Evolutionary conservation across 805 yeast species (phyloP).

Genomic region (Yarrowia bubula): DNA sequence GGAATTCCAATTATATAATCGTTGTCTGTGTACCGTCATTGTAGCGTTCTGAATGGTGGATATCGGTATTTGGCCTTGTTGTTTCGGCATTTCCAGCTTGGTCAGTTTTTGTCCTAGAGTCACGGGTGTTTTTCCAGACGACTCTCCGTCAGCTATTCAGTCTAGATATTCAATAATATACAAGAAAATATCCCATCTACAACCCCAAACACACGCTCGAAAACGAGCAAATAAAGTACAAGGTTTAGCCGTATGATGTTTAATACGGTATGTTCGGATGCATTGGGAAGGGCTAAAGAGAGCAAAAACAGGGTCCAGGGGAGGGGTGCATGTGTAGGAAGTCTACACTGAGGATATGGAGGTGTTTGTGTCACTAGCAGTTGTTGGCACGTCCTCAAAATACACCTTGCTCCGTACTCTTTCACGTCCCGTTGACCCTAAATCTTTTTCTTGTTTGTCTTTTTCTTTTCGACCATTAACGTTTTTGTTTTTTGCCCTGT

Average conservation of each 20-base stretch:
- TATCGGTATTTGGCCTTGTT: background rate
- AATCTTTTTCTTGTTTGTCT: no score
- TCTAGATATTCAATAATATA: no score
- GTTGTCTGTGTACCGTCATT: no score
- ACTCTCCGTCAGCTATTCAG: no score
- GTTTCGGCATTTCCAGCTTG: background rate
- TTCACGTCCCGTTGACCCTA: no score
- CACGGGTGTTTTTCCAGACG: background rate
- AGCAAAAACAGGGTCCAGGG: background rate
- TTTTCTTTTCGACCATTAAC: no score
- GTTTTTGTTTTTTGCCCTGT: no score
- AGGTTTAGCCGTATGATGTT: conserved; percentile 11
- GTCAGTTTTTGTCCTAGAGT: background rate
- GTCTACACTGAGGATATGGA: background rate
- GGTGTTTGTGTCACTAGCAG: background rate
- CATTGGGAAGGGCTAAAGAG: background rate
- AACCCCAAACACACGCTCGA: background rate
- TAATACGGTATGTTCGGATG: conserved; percentile 1
- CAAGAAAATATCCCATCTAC: no score
- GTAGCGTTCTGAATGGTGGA: no score
- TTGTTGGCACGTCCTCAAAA: no score
- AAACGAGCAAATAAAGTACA: background rate
- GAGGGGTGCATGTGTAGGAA: background rate
- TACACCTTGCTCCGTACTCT: no score
- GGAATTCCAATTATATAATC: no score